Base-by-base conservation (phyloP, 805 yeast species). In the Teunomyces barrocoloradensis region DNA sequence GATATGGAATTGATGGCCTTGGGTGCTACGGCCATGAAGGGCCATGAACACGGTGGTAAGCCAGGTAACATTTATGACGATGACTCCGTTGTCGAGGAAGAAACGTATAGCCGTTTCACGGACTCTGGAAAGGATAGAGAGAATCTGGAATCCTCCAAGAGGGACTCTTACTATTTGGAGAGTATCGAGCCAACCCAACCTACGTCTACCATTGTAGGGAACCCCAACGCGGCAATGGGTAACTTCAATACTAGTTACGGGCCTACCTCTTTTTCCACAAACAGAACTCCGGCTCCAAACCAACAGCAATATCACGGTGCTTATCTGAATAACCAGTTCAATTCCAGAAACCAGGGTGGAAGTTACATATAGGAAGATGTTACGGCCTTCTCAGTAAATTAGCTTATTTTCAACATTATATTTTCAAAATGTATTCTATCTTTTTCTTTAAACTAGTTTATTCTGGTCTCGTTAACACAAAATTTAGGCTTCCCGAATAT, bases 1-100 rank as follows among this genome's bases (percentile, higher is more conserved):
- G 84, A 77, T 50, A 71, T 83, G 50, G 92, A 86, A 66, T 75
- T 86, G 53, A 81, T 81, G 61, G 92, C 87, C 1, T 74, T 86
- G 45, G 91, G 90, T 28, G 86, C 85, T 2, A 75, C 83, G 21
- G 84, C 84, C 34, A 79, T 79, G 83, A 78, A 76, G 58, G 85
- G 84, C 15, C 84, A 80, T 56, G 82, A 79, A 47, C 66, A 70
- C 46, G 67, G 63, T 17, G 61, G 55, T 11, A 55, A 57, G 29
- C 50, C 55, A n/a, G 53, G 56, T 15, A 48, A 43, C 11, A 43
- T 53, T 3, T 64, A 47, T 36, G 70, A 67, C 25, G 73, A 68
- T 43, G 71, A 67, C 12, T 66, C 71, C 0, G 49, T 56, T 13
- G 68, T 63, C 37, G 71, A 65, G 35, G 74, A 64, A 12, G 34